A percentile compares a stretch with the other conserved stretches of the same genome.
Evolutionary conservation across 2,329 filamentous ascomycete species (phyloP).

Genomic region (Pezicula rhizophila): DNA sequence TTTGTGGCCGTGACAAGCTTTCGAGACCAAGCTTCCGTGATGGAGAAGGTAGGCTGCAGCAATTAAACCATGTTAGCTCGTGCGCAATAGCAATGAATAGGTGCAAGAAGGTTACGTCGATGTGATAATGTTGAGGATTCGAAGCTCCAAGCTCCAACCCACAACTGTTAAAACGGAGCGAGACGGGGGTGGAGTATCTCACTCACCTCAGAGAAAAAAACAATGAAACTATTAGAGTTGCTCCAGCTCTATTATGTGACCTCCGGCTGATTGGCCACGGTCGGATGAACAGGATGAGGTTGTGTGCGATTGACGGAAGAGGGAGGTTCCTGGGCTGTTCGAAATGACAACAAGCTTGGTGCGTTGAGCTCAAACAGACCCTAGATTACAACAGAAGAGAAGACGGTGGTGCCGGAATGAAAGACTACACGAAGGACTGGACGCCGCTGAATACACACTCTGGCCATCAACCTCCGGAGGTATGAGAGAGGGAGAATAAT

Average conservation of each 20-base stretch:
- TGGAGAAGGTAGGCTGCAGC: slow-evolving; percentile 14
- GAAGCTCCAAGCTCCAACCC: slow-evolving; percentile 18
- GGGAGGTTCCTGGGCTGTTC: slow-evolving; percentile 1
- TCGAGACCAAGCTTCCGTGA: slow-evolving; percentile 12
- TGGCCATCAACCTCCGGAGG: slow-evolving; percentile 20
- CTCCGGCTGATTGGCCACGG: slow-evolving; percentile 3
- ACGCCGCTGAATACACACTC: slow-evolving; percentile 15
- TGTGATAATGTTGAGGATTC: slow-evolving; percentile 5
- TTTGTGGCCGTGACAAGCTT: slow-evolving; percentile 13
- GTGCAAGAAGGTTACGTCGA: neutral
- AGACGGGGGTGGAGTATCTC: slow-evolving; percentile 17
- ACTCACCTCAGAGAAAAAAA: slow-evolving; percentile 5
- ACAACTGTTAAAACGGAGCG: slow-evolving; percentile 19
- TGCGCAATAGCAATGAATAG: slow-evolving; percentile 6
- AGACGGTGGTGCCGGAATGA: slow-evolving; percentile 18
- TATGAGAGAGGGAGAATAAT: slow-evolving; percentile 4
- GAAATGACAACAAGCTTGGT: slow-evolving; percentile 16
- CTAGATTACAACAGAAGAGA: slow-evolving; percentile 9
- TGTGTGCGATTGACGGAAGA: slow-evolving; percentile 1
- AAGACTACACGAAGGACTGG: slow-evolving; percentile 13
- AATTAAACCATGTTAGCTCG: slow-evolving; percentile 15
- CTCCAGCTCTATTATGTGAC: slow-evolving; percentile 7
- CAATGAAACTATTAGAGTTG: neutral
- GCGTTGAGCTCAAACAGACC: slow-evolving; percentile 14
- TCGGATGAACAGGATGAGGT: neutral